Percentiles rank a stretch among this genome's conserved stretches.
Evolutionary conservation across 495 filamentous ascomycete species (phyloP).

Genomic region (Aspergillus haitiensis): DNA sequence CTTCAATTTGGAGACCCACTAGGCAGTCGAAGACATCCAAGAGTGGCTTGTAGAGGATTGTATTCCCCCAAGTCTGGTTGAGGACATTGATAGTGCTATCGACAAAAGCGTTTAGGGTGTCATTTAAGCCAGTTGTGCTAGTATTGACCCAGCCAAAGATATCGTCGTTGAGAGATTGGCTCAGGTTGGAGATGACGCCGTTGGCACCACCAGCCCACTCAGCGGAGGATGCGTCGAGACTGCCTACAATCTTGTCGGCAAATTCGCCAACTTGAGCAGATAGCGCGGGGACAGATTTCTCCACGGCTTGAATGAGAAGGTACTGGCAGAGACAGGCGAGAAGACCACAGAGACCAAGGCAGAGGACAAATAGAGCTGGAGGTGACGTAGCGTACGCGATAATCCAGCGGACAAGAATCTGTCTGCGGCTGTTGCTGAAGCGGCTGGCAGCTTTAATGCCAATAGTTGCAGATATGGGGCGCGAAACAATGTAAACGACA

Average conservation of each 20-base stretch:
- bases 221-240: slow-evolving; percentile 69
- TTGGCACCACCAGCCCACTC: slow-evolving; percentile 80
- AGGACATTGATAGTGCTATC: slow-evolving; percentile 68
- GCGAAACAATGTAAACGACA: slow-evolving; percentile 81
- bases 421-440: slow-evolving; percentile 66
- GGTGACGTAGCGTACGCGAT: slow-evolving; percentile 83
- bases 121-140: slow-evolving; percentile 75
- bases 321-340: slow-evolving; percentile 83
- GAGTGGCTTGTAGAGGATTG: slow-evolving; percentile 70
- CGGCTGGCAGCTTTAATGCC: slow-evolving; percentile 72
- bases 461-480: slow-evolving; percentile 66
- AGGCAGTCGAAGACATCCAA: slow-evolving; percentile 73
- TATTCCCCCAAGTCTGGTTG: slow-evolving; percentile 76
- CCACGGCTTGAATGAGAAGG: slow-evolving; percentile 68
- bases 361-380: slow-evolving; percentile 83
- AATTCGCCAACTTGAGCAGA: slow-evolving; percentile 77
- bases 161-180: slow-evolving; percentile 74
- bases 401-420: slow-evolving; percentile 77
- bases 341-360: slow-evolving; percentile 81
- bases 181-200: slow-evolving; percentile 63
- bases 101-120: slow-evolving; percentile 81
- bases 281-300: slow-evolving; percentile 75
- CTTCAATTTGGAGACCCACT: slow-evolving; percentile 70
- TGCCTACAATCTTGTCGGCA: slow-evolving; percentile 71
- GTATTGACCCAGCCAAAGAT: slow-evolving; percentile 88